Conservation (phyloP, 73 alveolate species). For the Uronychia setigera region DNA sequence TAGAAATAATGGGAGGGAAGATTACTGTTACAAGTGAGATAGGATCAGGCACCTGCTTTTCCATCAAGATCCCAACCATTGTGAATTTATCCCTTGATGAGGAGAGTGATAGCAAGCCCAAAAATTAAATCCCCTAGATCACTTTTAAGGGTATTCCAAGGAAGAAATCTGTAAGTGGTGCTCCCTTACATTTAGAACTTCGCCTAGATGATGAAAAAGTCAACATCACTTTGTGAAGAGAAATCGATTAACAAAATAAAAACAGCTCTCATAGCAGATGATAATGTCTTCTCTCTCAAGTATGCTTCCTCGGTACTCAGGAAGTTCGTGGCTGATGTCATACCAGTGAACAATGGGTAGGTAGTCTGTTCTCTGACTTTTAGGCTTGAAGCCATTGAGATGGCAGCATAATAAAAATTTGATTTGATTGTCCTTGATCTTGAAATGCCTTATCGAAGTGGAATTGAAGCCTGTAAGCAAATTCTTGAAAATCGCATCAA, state of each 20-base stretch:
- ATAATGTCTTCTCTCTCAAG: not conserved
- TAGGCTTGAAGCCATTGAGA: not conserved
- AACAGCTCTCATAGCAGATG: not conserved
- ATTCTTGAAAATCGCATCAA: not conserved
- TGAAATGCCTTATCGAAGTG: not conserved
- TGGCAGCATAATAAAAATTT: not conserved
- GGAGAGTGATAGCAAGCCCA: not conserved
- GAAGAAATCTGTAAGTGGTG: not conserved
- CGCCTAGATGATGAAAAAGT: not conserved
- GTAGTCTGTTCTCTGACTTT: not conserved
- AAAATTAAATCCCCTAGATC: not conserved
- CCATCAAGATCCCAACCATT: not conserved
- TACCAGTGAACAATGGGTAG: not conserved
- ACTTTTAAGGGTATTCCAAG: not conserved
- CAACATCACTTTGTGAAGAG: not conserved
- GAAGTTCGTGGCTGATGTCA: not conserved
- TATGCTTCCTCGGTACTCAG: not conserved
- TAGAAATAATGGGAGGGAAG: constrained; percentile 11
- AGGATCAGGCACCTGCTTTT: not conserved
- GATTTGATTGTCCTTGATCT: not conserved
- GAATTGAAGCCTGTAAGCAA: not conserved
- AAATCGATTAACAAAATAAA: not conserved
- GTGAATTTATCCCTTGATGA: not conserved
- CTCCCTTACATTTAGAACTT: not conserved
- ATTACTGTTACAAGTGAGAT: not conserved